A percentile compares a stretch with the other conserved stretches of the same genome.
Conservation (phyloP, 1,139 yeast species). For the Casaregolazyma lundiana region DNA sequence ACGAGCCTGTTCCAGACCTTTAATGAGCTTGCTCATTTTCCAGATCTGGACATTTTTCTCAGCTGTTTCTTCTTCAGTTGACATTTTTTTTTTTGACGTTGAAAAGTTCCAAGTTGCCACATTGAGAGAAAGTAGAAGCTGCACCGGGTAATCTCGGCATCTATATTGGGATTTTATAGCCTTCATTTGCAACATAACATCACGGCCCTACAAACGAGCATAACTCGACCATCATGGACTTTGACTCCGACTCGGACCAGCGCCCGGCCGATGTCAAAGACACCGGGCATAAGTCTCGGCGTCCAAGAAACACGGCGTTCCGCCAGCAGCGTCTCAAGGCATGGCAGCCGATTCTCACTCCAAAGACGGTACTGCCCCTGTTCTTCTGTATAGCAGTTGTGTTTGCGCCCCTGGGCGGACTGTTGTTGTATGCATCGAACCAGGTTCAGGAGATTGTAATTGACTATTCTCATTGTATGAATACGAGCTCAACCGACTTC, state of each 20-base stretch:
- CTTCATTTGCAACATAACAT: background rate
- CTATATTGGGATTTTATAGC: background rate
- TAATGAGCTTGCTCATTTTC: constrained; percentile 83
- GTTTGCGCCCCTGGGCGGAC: constrained; percentile 89
- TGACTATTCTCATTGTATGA: constrained; percentile 74
- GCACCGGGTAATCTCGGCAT: constrained; percentile 6
- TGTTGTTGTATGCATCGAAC: constrained; percentile 76
- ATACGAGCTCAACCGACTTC: constrained; percentile 50
- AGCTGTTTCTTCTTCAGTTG: constrained; percentile 25
- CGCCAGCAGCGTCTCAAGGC: constrained; percentile 46
- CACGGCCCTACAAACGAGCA: background rate
- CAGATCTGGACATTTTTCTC: constrained; percentile 97
- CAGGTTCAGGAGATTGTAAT: constrained; percentile 73
- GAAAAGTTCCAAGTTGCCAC: constrained; percentile 4
- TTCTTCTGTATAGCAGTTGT: constrained; percentile 71
- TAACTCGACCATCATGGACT: constrained; percentile 29
- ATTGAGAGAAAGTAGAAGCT: background rate
- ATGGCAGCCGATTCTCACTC: constrained; percentile 80
- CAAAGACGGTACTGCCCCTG: constrained; percentile 80
- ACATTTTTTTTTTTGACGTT: constrained; percentile 18
- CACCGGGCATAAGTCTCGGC: constrained; percentile 33
- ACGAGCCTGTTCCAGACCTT: constrained; percentile 81
- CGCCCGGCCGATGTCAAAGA: constrained; percentile 17
- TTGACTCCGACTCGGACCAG: constrained; percentile 35
- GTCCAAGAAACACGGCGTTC: constrained; percentile 43